These are phyloP conservation scores for Kazachstania viticola DNA, from an alignment of 805 yeast genomes.

Conservation along the genomic window DNA sequence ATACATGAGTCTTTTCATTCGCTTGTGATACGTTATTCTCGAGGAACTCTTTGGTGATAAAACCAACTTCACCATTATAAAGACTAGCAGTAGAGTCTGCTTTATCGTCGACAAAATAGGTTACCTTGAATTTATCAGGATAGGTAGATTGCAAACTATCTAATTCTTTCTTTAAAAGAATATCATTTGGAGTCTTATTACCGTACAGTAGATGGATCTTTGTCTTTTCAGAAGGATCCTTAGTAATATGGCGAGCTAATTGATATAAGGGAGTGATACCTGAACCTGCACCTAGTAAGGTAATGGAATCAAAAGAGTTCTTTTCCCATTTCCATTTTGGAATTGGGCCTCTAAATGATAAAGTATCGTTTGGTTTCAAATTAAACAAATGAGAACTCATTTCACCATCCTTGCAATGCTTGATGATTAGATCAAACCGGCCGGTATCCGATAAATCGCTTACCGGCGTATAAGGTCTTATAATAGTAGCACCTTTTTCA, in stretches of 20 bases:
- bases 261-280: conserved; percentile 96
- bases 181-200: conserved; percentile 63
- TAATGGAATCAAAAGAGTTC: conserved; percentile 69
- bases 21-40: conserved; percentile 52
- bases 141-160: conserved; percentile 43
- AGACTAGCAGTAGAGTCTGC: too few species aligned
- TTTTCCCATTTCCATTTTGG: conserved; percentile 84
- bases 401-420: conserved; percentile 77
- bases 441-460: conserved; percentile 64
- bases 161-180: conserved; percentile 66
- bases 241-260: conserved; percentile 61
- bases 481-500: conserved; percentile 72
- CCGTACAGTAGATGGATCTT: conserved; percentile 78
- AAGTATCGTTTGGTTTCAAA: conserved; percentile 67
- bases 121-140: conserved; percentile 69
- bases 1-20: conserved; percentile 57
- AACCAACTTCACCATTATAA: conserved; percentile 66
- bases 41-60: conserved; percentile 66
- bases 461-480: conserved; percentile 86
- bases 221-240: conserved; percentile 80
- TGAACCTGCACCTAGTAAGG: conserved; percentile 89
- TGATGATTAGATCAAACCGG: conserved; percentile 65
- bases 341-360: conserved; percentile 90
- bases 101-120: conserved; percentile 60
- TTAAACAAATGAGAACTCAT: conserved; percentile 62